A percentile compares a stretch with the other conserved stretches of the same genome.
Evolutionary conservation across 139 green algal genomes (phyloP).

Genomic region (Asterochloris sp.): DNA sequence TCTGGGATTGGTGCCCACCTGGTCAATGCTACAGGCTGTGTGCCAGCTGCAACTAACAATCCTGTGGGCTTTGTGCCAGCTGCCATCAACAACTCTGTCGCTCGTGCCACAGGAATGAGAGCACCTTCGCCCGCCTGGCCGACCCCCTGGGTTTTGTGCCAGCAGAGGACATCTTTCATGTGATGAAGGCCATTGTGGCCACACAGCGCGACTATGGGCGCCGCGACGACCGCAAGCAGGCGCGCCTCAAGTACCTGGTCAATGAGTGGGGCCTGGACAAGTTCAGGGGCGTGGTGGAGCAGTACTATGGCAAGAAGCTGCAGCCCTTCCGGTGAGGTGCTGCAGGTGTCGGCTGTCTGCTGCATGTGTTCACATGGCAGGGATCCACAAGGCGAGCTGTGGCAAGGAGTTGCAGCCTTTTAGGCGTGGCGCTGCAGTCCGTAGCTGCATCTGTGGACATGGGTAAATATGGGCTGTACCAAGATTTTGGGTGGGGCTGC

Average conservation of each 20-base stretch:
- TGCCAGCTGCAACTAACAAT: too few relatives aligned
- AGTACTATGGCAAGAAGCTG: conserved; percentile 98
- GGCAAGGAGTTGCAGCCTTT: too few relatives aligned
- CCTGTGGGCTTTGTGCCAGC: too few relatives aligned
- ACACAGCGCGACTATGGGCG: conserved; percentile 97
- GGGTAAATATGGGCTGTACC: too few relatives aligned
- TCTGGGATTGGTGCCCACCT: neutral
- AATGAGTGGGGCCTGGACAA: conserved; percentile 93
- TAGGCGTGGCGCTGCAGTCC: too few relatives aligned
- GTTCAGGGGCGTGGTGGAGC: conserved; percentile 90
- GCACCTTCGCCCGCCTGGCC: conserved; percentile 90
- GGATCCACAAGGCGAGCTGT: too few relatives aligned
- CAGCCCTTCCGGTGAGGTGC: conserved; percentile 55
- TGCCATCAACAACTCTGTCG: neutral
- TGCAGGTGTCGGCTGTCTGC: neutral
- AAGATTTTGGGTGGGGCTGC: too few relatives aligned
- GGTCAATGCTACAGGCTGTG: too few relatives aligned
- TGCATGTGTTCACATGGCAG: neutral
- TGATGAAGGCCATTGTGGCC: conserved; percentile 91
- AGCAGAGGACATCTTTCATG: conserved; percentile 95
- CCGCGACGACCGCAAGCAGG: conserved; percentile 93
- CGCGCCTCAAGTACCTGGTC: conserved; percentile 98
- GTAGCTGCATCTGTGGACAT: too few relatives aligned
- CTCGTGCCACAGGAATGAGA: conserved; percentile 40
- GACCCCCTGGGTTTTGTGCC: conserved; percentile 90